Evolutionary conservation across 345 rosid species (phyloP), one percentile per base, ranked within the genome.

Genomic region (Isatis tinctoria): DNA sequence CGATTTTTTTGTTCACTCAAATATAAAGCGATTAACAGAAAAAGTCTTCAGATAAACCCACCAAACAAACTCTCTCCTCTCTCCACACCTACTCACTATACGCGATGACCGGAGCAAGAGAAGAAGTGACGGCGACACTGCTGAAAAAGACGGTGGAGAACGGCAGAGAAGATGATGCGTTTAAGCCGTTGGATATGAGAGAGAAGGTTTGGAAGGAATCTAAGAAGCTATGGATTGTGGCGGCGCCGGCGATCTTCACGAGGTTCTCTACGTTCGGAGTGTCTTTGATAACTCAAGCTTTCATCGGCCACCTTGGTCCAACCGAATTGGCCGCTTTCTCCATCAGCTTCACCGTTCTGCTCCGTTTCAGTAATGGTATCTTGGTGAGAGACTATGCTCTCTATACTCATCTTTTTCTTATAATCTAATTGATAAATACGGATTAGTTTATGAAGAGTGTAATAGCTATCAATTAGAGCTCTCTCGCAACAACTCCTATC

Each of bases 201-300:
- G 78, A 85, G 8, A 87, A 82, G 64, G 13, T 90, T 67, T 87
- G 90, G 97, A 43, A 3, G 0, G 97, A 92, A 56, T 62, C 54
- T 8, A 92, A 87, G 85, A 88, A 81, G 87, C 39, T 87, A 35
- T 92, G 97, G 97, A 43, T 73, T 9, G 87, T 92, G 2, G 96
- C 96, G 2, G 96, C 80, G 1, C 97, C 97, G 18, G 96, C 96
- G 6, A 88, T 87, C 54, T 88, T 92, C 83, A 85, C 97, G 0
- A 80, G 90, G 43, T 81, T 88, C 39, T 88, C 96, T 0, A 85
- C 92, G 14, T 90, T 90, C 5, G 97, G 96, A 8, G 80, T 84
- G 3, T 73, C 73, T 26, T 40, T 90, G 0, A 69, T 90, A 69
- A 89, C 85, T 60, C 96, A 88, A 70, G 88, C 85, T 6, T 92